phyloP scores from a whole-genome alignment of 2,329 filamentous ascomycete genomes.

The Catunica adiposa region DNA sequence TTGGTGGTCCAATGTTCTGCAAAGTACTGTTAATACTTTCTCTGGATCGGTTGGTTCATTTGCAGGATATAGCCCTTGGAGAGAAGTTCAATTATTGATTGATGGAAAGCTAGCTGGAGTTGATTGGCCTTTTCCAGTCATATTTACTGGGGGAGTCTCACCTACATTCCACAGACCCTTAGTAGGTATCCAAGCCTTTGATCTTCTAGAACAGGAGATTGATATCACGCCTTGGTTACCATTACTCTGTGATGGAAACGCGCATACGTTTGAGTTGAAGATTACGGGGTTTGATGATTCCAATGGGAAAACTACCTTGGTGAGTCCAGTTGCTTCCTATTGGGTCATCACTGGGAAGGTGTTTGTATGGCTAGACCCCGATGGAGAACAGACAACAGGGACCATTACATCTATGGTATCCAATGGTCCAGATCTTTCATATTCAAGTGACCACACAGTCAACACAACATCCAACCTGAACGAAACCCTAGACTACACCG shows the following conservation, averaged over 20 bases:
- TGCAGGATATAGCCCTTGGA: slow-evolving; percentile 54
- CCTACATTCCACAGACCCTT: slow-evolving; percentile 64
- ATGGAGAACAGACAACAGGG: slow-evolving; percentile 36
- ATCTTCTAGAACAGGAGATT: slow-evolving; percentile 64
- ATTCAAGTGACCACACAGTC: slow-evolving; percentile 12
- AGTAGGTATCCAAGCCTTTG: slow-evolving; percentile 63
- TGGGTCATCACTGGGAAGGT: slow-evolving; percentile 70
- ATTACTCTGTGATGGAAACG: slow-evolving; percentile 44
- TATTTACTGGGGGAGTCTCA: slow-evolving; percentile 68
- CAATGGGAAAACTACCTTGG: slow-evolving; percentile 31
- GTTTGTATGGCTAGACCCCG: slow-evolving; percentile 54
- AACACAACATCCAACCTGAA: slow-evolving; percentile 37
- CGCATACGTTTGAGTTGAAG: slow-evolving; percentile 51
- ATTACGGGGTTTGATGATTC: slow-evolving; percentile 48
- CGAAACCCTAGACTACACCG: slow-evolving; percentile 41
- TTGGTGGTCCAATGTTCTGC: slow-evolving; percentile 67
- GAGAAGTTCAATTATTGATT: slow-evolving; percentile 62
- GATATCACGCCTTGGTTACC: slow-evolving; percentile 66
- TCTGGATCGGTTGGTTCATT: slow-evolving; percentile 36
- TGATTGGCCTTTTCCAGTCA: slow-evolving; percentile 65
- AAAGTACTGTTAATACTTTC: slow-evolving; percentile 44
- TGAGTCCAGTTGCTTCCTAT: slow-evolving; percentile 22
- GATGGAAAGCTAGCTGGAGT: slow-evolving; percentile 59
- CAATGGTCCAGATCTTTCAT: slow-evolving; percentile 20
- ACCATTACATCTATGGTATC: background rate